A percentile compares a stretch with the other conserved stretches of the same genome.
phyloP scores from a whole-genome alignment of 1,139 yeast genomes.

The Citeromyces siamensis region DNA sequence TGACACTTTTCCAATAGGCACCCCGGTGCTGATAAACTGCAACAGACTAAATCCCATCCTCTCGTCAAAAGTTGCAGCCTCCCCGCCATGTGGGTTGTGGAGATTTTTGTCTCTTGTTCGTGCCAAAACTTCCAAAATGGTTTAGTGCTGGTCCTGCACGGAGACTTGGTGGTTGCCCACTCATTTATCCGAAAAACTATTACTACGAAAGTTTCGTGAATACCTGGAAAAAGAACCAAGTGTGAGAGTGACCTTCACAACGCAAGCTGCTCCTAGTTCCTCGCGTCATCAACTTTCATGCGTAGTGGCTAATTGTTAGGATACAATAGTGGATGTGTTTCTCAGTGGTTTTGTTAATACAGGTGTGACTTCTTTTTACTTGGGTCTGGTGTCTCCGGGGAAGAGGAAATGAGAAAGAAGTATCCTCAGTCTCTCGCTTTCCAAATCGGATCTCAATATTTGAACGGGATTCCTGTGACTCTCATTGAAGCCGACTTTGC shows the following conservation, averaged over 20 bases:
- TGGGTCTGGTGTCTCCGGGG: conserved; percentile 83
- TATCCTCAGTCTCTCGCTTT: conserved; percentile 55
- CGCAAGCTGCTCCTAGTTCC: too few relatives aligned
- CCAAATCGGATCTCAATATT: conserved; percentile 57
- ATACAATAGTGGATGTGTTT: conserved; percentile 18
- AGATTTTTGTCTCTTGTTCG: conserved; percentile 3
- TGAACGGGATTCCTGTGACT: conserved; percentile 49
- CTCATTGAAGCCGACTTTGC: conserved; percentile 47
- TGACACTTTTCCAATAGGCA: conserved; percentile 79
- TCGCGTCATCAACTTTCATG: too few relatives aligned
- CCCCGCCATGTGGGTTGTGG: conserved; percentile 5
- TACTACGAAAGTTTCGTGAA: too few relatives aligned
- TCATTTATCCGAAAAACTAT: too few relatives aligned
- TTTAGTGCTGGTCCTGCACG: conserved; percentile 21
- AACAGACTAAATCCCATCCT: conserved; percentile 23
- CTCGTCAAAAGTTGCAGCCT: conserved; percentile 10
- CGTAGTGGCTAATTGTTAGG: conserved; percentile 15
- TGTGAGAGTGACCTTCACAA: too few relatives aligned
- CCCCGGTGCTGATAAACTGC: conserved; percentile 64
- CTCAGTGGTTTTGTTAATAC: conserved; percentile 15
- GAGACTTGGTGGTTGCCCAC: conserved; percentile 19
- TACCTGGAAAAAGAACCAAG: too few relatives aligned
- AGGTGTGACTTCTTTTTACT: conserved; percentile 62
- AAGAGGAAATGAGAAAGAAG: conserved; percentile 83
- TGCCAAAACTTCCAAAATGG: conserved; percentile 25